Base-by-base conservation (phyloP, 2,329 filamentous ascomycete species). In the Sclerotiophoma versabilis region DNA sequence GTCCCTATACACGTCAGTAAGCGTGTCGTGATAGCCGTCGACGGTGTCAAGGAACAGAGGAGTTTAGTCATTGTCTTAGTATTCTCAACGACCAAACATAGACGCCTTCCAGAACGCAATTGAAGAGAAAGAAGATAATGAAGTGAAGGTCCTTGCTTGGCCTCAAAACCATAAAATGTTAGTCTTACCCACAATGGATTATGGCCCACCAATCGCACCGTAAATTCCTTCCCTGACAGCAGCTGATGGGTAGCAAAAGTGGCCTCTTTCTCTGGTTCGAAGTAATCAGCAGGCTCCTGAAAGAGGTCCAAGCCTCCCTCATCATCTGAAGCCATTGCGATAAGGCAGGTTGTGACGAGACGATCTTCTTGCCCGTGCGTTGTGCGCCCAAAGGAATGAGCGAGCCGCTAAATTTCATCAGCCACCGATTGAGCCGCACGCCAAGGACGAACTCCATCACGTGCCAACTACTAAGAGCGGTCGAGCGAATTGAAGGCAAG, bases 261-360 rank as follows among this genome's bases (percentile, higher is more conserved):
- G 7, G 91, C 87, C 41, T 88, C 84, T 41, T 90, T 90, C 39
- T 92, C 87, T 0, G 91, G 87, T 39, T 89, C 84, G 71, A 91
- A 95, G 79, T 85, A 97, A 69, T 86, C 91, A 49, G 86, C 84
- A 6, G 93, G 93, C 62, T 96, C 93, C 48, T 88, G 78, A 79
- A 97, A 96, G 62, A 96, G 80, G 69, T 79, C 76, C 46, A 80
- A 64, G 30, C 73, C 75, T 26, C 68, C 72, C 14, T 74, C 72
- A 20, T 63, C 55, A 33, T 71, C 69, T 55, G 66, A 66, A 37
- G 60, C 49, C 70, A 73, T 74, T 17, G 39, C 15, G 50, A 54
- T 34, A 52, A 59, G 36, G 43, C 19, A 53, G 37, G 49, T 51
- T 33, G 58, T 58, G 55, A 58, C 54, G 50, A 54, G 29, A 15